Percentiles rank a stretch among this genome's conserved stretches.
These are phyloP conservation scores for Erucastrum elatum DNA, from an alignment of 345 rosid species.

Conservation along the genomic window DNA sequence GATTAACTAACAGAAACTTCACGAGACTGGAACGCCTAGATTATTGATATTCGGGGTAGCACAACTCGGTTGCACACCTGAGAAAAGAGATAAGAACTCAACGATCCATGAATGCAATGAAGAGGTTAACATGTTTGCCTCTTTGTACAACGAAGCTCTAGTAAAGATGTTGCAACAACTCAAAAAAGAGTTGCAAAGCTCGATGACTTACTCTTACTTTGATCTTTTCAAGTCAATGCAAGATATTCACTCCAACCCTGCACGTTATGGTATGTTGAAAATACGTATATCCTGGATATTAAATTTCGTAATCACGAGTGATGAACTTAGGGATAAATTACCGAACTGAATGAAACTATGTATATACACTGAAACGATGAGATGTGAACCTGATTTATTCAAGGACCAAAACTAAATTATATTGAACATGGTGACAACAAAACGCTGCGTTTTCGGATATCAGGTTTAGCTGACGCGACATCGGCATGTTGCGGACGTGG, in stretches of 20 bases:
- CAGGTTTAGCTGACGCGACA: slow-evolving; percentile 63
- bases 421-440: neutral
- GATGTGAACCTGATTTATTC: neutral
- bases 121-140: slow-evolving; percentile 43
- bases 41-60: slow-evolving; percentile 50
- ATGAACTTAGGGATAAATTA: neutral
- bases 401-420: neutral
- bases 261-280: slow-evolving; percentile 45
- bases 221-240: slow-evolving; percentile 47
- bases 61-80: slow-evolving; percentile 60
- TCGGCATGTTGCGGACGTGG: slow-evolving; percentile 86
- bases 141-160: slow-evolving; percentile 49
- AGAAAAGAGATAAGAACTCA: slow-evolving; percentile 43
- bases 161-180: slow-evolving; percentile 44
- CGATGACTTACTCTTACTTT: slow-evolving; percentile 52
- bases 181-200: slow-evolving; percentile 41
- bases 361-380: neutral
- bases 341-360: neutral
- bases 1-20: slow-evolving; percentile 39
- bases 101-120: slow-evolving; percentile 45
- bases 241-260: slow-evolving; percentile 48
- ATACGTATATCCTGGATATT: neutral
- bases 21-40: slow-evolving; percentile 51
- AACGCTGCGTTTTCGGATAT: neutral
- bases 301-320: neutral